phyloP scores from a whole-genome alignment of 2,329 filamentous ascomycete species.

The Metarhizium rileyi region DNA sequence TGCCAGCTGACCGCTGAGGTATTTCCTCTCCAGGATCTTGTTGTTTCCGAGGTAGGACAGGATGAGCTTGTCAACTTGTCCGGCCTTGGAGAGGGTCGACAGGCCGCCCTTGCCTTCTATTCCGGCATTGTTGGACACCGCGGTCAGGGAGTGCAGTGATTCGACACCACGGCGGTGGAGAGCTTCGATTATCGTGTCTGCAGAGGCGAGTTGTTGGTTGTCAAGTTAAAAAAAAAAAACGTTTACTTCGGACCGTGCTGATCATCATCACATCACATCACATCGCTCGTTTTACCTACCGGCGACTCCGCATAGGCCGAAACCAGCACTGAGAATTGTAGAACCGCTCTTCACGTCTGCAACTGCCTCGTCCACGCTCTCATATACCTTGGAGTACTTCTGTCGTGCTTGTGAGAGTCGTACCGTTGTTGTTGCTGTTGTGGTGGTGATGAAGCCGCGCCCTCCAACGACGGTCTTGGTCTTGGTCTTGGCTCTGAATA shows the following conservation, averaged over 20 bases:
- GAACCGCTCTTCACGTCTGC: slow-evolving; percentile 61
- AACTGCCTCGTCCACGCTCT: slow-evolving; percentile 56
- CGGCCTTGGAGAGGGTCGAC: slow-evolving; percentile 56
- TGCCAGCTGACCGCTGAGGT: slow-evolving; percentile 62
- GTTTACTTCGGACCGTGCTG: too few species aligned
- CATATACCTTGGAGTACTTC: slow-evolving; percentile 37
- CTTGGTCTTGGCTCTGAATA: neutral
- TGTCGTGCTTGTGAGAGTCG: slow-evolving; percentile 12
- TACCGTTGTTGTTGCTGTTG: slow-evolving; percentile 4
- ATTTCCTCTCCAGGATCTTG: slow-evolving; percentile 65
- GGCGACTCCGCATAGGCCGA: slow-evolving; percentile 72
- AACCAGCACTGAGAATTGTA: slow-evolving; percentile 66
- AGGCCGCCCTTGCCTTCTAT: slow-evolving; percentile 58
- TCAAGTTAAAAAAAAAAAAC: too few species aligned
- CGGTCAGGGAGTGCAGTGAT: slow-evolving; percentile 57
- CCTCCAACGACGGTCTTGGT: neutral
- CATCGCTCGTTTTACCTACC: slow-evolving; percentile 30
- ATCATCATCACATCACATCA: neutral
- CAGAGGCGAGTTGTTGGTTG: slow-evolving; percentile 2
- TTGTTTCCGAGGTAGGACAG: slow-evolving; percentile 70
- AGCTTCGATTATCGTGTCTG: slow-evolving; percentile 62
- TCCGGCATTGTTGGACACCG: slow-evolving; percentile 75
- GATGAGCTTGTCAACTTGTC: slow-evolving; percentile 63
- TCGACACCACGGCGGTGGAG: slow-evolving; percentile 51
- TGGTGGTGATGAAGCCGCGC: slow-evolving; percentile 7